Evolutionary conservation across 2,329 filamentous ascomycete species (phyloP).

Genomic region (Sporothrix brasiliensis): DNA sequence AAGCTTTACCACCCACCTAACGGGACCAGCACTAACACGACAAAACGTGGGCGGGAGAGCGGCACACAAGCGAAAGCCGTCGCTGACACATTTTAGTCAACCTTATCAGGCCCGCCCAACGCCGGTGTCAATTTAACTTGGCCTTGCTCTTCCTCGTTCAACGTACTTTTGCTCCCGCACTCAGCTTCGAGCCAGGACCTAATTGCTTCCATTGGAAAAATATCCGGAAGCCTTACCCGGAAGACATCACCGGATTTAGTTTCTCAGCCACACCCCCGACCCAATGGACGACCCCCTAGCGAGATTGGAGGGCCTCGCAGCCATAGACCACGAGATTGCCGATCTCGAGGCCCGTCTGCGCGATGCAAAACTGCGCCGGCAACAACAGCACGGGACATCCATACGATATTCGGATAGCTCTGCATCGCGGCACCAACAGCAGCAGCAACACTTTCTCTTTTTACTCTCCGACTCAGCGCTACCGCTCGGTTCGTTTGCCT

Average conservation of each 20-base stretch:
- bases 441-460: constrained; percentile 66
- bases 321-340: constrained; percentile 57
- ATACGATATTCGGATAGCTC: neutral
- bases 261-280: neutral
- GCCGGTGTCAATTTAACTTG: neutral
- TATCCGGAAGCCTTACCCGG: neutral
- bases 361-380: constrained; percentile 48
- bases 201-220: no score
- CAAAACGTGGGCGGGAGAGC: constrained; percentile 2
- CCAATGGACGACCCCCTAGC: constrained; percentile 1
- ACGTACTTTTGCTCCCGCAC: constrained; percentile 6
- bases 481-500: constrained; percentile 83
- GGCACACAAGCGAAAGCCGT: constrained; percentile 17
- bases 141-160: neutral
- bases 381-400: constrained; percentile 7
- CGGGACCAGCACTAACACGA: neutral
- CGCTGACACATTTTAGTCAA: constrained; percentile 12
- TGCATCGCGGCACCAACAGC: constrained; percentile 37
- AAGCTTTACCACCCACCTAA: neutral
- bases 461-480: constrained; percentile 80
- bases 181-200: neutral
- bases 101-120: constrained; percentile 22
- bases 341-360: constrained; percentile 57
- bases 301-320: constrained; percentile 36
- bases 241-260: no score